Percentiles rank a stretch among this genome's conserved stretches.
phyloP scores from a whole-genome alignment of 768 basidiomycete genomes.

The Pisolithus albus region DNA sequence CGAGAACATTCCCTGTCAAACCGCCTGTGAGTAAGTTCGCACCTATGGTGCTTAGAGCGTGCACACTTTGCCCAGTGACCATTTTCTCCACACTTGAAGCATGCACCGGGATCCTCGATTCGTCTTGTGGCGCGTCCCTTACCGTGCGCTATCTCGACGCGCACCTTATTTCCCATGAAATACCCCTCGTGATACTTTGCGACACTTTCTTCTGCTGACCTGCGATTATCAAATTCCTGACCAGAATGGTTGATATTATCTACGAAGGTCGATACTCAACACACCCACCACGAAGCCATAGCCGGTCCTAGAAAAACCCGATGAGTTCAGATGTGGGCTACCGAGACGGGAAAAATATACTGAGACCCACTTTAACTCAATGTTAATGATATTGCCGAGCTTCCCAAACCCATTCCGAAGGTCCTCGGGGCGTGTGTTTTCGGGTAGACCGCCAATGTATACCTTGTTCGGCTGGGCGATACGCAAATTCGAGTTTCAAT shows the following conservation, averaged over 20 bases:
- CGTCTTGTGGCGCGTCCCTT: conserved; percentile 77
- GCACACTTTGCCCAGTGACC: conserved; percentile 87
- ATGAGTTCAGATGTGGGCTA: conserved; percentile 7
- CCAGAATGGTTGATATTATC: conserved; percentile 5
- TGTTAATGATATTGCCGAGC: conserved; percentile 65
- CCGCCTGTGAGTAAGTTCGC: conserved; percentile 1
- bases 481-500: conserved; percentile 53
- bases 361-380: conserved; percentile 75
- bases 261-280: background rate
- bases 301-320: conserved; percentile 48
- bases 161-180: conserved; percentile 91
- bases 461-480: conserved; percentile 83
- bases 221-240: conserved; percentile 77
- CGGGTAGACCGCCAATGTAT: conserved; percentile 85
- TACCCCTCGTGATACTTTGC: conserved; percentile 83
- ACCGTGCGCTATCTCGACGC: conserved; percentile 80
- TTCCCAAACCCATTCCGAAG: conserved; percentile 82
- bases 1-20: conserved; percentile 64
- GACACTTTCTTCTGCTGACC: conserved; percentile 82
- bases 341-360: conserved; percentile 4
- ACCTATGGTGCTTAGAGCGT: background rate
- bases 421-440: conserved; percentile 81
- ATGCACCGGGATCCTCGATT: conserved; percentile 79
- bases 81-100: conserved; percentile 79
- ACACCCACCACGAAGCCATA: conserved; percentile 83